These are phyloP conservation scores for Macrolepiota dolichaula DNA, from an alignment of 768 basidiomycete species.

Conservation along the genomic window DNA sequence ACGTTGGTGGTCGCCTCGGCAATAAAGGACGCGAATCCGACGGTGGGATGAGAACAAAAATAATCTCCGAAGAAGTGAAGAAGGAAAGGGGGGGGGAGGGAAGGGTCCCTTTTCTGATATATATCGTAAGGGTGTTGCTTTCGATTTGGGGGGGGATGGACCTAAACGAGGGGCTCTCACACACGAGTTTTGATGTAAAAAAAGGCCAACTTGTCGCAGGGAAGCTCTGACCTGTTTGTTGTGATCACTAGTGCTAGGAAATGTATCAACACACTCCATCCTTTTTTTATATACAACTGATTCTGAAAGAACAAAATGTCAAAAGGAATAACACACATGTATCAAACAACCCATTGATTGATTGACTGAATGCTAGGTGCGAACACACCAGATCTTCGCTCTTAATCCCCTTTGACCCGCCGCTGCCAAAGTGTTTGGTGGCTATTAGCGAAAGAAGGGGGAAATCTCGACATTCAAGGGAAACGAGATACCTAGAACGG, in stretches of 20 bases:
- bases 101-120: neutral
- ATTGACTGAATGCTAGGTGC: neutral
- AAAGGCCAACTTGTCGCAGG: too few relatives aligned
- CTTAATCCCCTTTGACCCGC: neutral
- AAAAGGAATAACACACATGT: too few relatives aligned
- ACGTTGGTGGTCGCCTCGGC: slow-evolving; percentile 1
- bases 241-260: neutral
- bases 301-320: neutral
- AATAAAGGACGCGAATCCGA: slow-evolving; percentile 2
- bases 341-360: neutral
- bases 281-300: neutral
- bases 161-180: neutral
- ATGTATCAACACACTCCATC: neutral
- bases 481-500: neutral
- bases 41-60: neutral
- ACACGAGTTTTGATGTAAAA: neutral
- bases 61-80: neutral
- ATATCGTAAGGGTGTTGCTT: neutral
- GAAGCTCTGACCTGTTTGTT: neutral
- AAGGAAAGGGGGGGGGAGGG: too few relatives aligned
- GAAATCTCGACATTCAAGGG: neutral
- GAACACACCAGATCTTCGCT: neutral
- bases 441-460: neutral
- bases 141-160: too few relatives aligned
- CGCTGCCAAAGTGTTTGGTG: neutral